These are phyloP conservation scores for Tetrapisispora namnaoensis DNA, from an alignment of 805 yeast species.

Conservation along the genomic window DNA sequence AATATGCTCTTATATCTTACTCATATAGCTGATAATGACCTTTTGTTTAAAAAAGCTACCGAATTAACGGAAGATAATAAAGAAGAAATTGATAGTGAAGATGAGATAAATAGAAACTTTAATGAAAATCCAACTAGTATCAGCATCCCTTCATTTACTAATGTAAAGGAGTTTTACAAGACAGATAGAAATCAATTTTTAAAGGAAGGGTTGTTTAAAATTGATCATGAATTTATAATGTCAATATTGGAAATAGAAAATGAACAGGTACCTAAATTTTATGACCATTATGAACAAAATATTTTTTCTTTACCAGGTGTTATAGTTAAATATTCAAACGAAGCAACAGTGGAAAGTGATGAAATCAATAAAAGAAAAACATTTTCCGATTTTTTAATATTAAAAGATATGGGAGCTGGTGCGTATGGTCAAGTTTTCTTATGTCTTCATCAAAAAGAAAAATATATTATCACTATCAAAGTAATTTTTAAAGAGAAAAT, in stretches of 20 bases:
- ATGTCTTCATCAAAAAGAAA: slow-evolving; percentile 54
- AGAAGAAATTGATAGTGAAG: neutral
- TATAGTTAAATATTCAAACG: slow-evolving; percentile 28
- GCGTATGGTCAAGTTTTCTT: slow-evolving; percentile 90
- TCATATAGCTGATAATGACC: neutral
- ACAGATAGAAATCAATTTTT: neutral
- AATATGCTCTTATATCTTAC: slow-evolving; percentile 76
- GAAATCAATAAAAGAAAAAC: slow-evolving; percentile 58
- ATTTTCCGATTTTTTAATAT: slow-evolving; percentile 47
- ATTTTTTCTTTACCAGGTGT: slow-evolving; percentile 55
- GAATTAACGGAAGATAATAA: neutral
- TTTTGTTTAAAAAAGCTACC: neutral
- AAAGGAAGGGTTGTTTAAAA: neutral
- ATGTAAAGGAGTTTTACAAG: slow-evolving; percentile 21
- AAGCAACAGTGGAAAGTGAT: slow-evolving; percentile 42
- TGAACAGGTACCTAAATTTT: neutral
- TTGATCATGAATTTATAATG: neutral
- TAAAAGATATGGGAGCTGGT: slow-evolving; percentile 85
- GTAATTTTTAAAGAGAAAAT: slow-evolving; percentile 85
- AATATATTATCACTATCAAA: slow-evolving; percentile 67
- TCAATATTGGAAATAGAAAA: neutral
- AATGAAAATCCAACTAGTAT: neutral
- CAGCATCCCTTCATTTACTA: slow-evolving; percentile 16
- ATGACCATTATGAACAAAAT: no score
- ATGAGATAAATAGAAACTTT: neutral